Evolutionary conservation across 176 grass and related monocot species (phyloP), one percentile per base, ranked within the genome.

Genomic region (Poa annua): DNA sequence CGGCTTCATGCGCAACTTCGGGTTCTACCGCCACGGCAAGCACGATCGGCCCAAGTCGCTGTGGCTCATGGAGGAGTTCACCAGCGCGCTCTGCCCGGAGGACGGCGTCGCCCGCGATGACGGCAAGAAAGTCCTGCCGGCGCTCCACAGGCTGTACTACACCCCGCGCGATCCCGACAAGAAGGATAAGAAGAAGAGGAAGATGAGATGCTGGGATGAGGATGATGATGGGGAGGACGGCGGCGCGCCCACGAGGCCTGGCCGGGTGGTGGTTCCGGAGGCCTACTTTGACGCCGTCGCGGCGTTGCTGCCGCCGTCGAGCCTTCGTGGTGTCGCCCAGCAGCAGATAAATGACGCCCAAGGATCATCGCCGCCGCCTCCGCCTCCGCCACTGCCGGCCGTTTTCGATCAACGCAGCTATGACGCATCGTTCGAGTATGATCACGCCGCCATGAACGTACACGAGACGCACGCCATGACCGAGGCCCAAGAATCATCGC

Each of bases 11-110:
- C 17, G 39, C 24, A 78, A 1, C 50, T 78, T 35, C 14, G 64
- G 74, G 0, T 85, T 85, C 75, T 60, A 85, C 83, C 3, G 24
- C 39, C 7, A 59, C 26, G 17, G 29, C 74, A 14, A 20, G 16
- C 7, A 16, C 21, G 12, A 20, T 7, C 4, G 38, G 20, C 10
- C n/a, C 20, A 72, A 82, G 60, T 76, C 85, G 25, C 2, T 12
- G 50, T 87, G 85, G 85, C 25, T 87, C 3, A 82, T 87, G 85
- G 85, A 81, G 79, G 85, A 87, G 61, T 34, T 59, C 78, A 57
- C 71, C 49, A 53, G 15, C 69, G 42, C 8, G 3, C 13, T 7
- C 38, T 63, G 1, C 25, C 19, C 16, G 19, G 70, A 65, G 6
- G 49, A 75, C 0, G 60, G 20, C 16, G 4, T 8, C 35, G 41